Evolutionary conservation across 2,329 filamentous ascomycete genomes (phyloP).

Genomic region (Aspergillus chevalieri): DNA sequence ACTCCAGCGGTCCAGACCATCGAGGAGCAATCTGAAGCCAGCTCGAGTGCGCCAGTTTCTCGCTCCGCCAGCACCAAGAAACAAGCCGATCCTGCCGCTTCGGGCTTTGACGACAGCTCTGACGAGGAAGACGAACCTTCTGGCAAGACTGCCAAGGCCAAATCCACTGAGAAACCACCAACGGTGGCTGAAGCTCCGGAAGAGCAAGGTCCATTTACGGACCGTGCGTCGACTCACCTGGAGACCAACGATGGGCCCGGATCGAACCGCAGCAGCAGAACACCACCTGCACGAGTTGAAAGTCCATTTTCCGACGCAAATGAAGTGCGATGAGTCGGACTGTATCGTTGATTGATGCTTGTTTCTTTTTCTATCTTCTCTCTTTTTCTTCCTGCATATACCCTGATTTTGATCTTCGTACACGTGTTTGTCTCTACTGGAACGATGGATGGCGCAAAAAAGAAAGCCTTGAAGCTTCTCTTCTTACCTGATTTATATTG

Average conservation of each 20-base stretch:
- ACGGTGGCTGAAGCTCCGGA: constrained; percentile 23
- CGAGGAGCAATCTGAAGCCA: constrained; percentile 13
- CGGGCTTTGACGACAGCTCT: constrained; percentile 28
- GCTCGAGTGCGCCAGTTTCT: constrained; percentile 10
- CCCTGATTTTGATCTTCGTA: background rate
- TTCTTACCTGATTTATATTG: constrained; percentile 1
- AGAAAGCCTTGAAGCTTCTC: too few species aligned
- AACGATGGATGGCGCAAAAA: too few species aligned
- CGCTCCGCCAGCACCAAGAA: constrained; percentile 10
- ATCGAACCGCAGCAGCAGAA: constrained; percentile 27
- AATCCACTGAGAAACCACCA: constrained; percentile 13
- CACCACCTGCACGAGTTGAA: constrained; percentile 23
- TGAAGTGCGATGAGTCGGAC: constrained; percentile 31
- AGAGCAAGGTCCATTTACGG: constrained; percentile 23
- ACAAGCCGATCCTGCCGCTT: constrained; percentile 18
- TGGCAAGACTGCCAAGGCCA: constrained; percentile 13
- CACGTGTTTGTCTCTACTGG: too few species aligned
- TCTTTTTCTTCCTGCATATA: constrained; percentile 3
- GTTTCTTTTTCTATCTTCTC: constrained; percentile 4
- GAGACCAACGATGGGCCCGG: constrained; percentile 14
- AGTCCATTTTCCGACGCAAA: constrained; percentile 42
- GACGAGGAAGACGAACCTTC: constrained; percentile 23
- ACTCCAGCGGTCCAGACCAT: constrained; percentile 12
- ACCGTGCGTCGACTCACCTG: constrained; percentile 17
- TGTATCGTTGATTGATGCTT: constrained; percentile 2